Evolutionary conservation across 2,329 filamentous ascomycete genomes (phyloP).

Genomic region (Diaporthe amygdali): DNA sequence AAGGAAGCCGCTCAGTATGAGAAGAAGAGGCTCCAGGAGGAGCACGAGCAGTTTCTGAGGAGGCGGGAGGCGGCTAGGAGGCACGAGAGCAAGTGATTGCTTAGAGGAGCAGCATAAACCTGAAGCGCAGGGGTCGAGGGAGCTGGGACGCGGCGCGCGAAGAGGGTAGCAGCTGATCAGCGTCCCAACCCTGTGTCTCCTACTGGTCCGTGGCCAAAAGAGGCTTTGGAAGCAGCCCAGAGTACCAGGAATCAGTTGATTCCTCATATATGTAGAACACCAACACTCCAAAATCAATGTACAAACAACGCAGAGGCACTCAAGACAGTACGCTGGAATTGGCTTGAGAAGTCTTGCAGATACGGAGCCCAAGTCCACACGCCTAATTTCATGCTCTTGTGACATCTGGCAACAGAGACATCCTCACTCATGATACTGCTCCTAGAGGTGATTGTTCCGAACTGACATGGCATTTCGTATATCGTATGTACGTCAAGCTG

Average conservation of each 20-base stretch:
- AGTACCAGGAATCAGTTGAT: neutral
- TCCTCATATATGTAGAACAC: neutral
- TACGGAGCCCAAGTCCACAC: neutral
- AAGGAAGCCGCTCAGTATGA: constrained; percentile 1
- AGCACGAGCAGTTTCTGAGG: constrained; percentile 19
- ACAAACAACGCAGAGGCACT: neutral
- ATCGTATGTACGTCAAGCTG: too few species aligned
- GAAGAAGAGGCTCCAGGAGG: constrained; percentile 15
- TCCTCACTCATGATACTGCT: too few species aligned
- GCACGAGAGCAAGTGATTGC: neutral
- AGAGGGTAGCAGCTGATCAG: neutral
- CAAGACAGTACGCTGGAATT: neutral
- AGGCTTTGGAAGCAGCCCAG: neutral
- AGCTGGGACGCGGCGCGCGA: neutral
- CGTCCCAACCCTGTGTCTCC: neutral
- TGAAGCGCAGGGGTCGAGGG: neutral
- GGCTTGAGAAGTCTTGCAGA: neutral
- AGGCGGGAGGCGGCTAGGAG: constrained; percentile 9
- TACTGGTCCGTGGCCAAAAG: neutral
- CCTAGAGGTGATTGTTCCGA: too few species aligned
- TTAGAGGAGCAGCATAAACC: neutral
- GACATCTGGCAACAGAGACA: too few species aligned
- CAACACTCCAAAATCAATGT: neutral
- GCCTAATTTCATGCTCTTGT: neutral
- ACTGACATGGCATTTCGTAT: too few species aligned